These are phyloP conservation scores for Teratosphaeria destructans DNA, from an alignment of 2,329 filamentous ascomycete genomes.

Conservation along the genomic window DNA sequence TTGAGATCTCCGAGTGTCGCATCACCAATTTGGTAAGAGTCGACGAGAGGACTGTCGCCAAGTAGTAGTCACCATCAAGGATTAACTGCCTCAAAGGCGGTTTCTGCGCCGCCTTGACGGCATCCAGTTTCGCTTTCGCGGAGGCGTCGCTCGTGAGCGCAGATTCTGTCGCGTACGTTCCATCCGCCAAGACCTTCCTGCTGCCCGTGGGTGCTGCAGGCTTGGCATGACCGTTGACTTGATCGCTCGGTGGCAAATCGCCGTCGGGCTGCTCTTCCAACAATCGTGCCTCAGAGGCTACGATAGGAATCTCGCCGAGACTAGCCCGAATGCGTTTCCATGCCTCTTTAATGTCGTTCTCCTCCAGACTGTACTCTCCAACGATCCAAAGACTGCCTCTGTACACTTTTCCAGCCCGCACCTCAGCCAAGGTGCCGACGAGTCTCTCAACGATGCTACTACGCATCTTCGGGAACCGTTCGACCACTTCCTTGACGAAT, in stretches of 20 bases:
- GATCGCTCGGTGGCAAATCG: constrained; percentile 49
- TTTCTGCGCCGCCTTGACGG: constrained; percentile 94
- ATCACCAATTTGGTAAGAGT: constrained; percentile 96
- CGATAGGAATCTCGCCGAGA: constrained; percentile 90
- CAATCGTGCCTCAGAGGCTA: constrained; percentile 86
- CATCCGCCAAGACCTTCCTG: constrained; percentile 85
- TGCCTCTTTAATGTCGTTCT: constrained; percentile 86
- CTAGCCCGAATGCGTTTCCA: constrained; percentile 95
- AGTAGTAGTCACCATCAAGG: constrained; percentile 92
- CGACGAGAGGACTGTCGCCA: constrained; percentile 88
- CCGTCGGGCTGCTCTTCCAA: constrained; percentile 71
- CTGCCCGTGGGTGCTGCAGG: constrained; percentile 68
- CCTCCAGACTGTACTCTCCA: constrained; percentile 90
- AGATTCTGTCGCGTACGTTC: constrained; percentile 94
- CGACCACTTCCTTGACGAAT: constrained; percentile 97
- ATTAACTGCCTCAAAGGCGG: constrained; percentile 90
- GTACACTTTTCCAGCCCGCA: constrained; percentile 94
- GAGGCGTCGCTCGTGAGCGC: constrained; percentile 88
- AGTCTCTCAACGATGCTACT: constrained; percentile 78
- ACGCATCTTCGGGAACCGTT: constrained; percentile 88
- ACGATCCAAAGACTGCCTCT: constrained; percentile 95
- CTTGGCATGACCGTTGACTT: constrained; percentile 74
- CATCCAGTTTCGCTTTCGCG: constrained; percentile 81
- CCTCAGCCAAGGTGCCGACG: constrained; percentile 82
- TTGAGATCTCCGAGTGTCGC: constrained; percentile 88